Evolutionary conservation across 345 rosid genomes (phyloP).

Genomic region (Dipteronia dyeriana): DNA sequence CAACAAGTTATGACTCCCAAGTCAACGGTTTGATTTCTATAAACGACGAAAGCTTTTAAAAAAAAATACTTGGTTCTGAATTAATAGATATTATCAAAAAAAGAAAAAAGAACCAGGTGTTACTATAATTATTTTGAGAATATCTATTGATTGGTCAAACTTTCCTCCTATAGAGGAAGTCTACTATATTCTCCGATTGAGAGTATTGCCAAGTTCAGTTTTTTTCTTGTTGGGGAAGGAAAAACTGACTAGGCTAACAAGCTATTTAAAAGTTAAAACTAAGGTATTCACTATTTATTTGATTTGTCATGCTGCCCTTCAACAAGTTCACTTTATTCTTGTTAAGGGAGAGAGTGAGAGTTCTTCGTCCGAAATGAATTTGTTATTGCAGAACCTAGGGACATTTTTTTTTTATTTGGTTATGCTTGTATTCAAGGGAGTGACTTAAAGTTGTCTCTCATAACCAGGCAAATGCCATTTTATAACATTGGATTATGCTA

Average conservation of each 20-base stretch:
- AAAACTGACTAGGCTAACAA: not conserved
- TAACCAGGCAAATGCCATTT: not conserved
- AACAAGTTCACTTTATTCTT: not conserved
- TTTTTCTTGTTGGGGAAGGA: not conserved
- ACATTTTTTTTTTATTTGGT: not conserved
- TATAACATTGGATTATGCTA: not conserved
- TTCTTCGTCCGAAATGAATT: not conserved
- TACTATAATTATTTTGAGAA: not conserved
- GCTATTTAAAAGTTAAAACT: not conserved
- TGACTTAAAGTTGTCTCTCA: not conserved
- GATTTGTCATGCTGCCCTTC: not conserved
- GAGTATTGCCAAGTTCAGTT: no score
- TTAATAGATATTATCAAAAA: no score
- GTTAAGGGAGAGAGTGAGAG: conserved; percentile 9
- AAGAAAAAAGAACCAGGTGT: not conserved
- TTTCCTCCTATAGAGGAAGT: not conserved
- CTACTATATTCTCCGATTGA: no score
- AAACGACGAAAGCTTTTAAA: no score
- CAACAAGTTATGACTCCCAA: no score
- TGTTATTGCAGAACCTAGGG: not conserved
- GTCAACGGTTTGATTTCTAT: no score
- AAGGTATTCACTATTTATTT: not conserved
- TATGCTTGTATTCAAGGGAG: not conserved
- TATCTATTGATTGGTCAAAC: not conserved
- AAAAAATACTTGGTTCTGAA: no score